Percentiles rank a stretch among this genome's conserved stretches.
phyloP scores from a whole-genome alignment of 2,329 filamentous ascomycete genomes.

The Xylaria sp. region DNA sequence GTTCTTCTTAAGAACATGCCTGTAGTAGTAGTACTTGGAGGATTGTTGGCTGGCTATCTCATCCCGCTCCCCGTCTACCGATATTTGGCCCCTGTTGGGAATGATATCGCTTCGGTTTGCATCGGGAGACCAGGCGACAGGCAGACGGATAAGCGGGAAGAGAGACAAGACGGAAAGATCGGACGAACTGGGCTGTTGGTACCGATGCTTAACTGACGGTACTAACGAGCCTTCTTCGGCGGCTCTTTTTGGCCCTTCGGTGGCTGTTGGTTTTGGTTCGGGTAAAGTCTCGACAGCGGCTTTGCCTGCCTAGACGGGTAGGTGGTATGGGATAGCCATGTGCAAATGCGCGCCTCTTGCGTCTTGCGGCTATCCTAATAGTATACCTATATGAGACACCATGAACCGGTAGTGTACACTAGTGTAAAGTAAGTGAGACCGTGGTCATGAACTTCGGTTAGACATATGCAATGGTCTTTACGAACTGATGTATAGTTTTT shows the following conservation, averaged over 20 bases:
- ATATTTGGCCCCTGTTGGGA: not conserved
- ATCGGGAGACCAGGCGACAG: not conserved
- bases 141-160: too few species aligned
- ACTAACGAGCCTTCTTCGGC: not conserved
- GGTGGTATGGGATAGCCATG: slow-evolving; percentile 15
- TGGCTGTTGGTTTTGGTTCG: slow-evolving; percentile 9
- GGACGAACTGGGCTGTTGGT: slow-evolving; percentile 10
- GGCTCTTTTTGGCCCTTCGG: not conserved
- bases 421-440: slow-evolving; percentile 8
- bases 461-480: slow-evolving; percentile 18
- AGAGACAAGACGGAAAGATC: not conserved
- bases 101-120: slow-evolving; percentile 8
- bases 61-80: not conserved
- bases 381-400: not conserved
- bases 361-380: not conserved
- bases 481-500: not conserved
- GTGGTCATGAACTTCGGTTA: slow-evolving; percentile 16
- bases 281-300: not conserved
- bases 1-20: not conserved
- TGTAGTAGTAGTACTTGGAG: not conserved
- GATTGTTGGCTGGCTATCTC: not conserved
- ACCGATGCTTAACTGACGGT: slow-evolving; percentile 9
- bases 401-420: not conserved
- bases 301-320: slow-evolving; percentile 17
- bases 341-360: slow-evolving; percentile 9